Evolutionary conservation across 345 rosid species (phyloP).

Genomic region (Raphanus raphanistrum): DNA sequence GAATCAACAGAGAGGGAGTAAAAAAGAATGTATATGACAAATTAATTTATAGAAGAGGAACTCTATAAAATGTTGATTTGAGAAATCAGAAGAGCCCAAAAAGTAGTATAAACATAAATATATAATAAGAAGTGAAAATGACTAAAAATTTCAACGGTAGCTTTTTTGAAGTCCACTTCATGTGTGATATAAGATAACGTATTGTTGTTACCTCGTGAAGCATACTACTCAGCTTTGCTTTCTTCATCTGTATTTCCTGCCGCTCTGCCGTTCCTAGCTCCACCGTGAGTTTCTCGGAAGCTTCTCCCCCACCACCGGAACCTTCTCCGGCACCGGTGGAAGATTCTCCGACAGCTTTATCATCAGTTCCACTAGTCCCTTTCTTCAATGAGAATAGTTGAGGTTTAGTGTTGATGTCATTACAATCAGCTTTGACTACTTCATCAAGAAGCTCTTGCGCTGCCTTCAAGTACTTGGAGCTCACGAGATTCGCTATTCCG

Average conservation of each 20-base stretch:
- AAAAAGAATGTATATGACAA: neutral
- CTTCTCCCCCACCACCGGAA: constrained; percentile 47
- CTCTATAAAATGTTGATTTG: constrained; percentile 6
- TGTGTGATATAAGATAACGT: constrained; percentile 34
- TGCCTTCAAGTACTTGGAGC: constrained; percentile 94
- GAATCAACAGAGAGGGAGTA: neutral
- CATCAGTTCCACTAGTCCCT: constrained; percentile 40
- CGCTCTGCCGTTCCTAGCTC: constrained; percentile 83
- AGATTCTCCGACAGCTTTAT: constrained; percentile 56
- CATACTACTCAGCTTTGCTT: constrained; percentile 86
- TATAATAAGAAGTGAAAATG: constrained; percentile 27
- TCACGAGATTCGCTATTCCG: constrained; percentile 67
- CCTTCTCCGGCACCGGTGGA: constrained; percentile 49
- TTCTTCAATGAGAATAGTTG: constrained; percentile 45
- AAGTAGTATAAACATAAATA: constrained; percentile 1
- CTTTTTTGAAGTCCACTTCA: constrained; percentile 28
- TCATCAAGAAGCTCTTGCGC: constrained; percentile 92
- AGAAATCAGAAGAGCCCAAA: neutral
- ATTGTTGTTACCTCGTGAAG: constrained; percentile 76
- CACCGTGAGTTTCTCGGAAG: constrained; percentile 47
- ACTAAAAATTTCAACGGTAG: constrained; percentile 9
- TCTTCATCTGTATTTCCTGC: constrained; percentile 97
- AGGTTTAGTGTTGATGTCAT: constrained; percentile 33
- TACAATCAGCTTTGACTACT: constrained; percentile 73
- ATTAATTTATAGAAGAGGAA: neutral